A percentile compares a stretch with the other conserved stretches of the same genome.
Evolutionary conservation across 2,329 filamentous ascomycete genomes (phyloP).

Genomic region (Botrytis aclada): DNA sequence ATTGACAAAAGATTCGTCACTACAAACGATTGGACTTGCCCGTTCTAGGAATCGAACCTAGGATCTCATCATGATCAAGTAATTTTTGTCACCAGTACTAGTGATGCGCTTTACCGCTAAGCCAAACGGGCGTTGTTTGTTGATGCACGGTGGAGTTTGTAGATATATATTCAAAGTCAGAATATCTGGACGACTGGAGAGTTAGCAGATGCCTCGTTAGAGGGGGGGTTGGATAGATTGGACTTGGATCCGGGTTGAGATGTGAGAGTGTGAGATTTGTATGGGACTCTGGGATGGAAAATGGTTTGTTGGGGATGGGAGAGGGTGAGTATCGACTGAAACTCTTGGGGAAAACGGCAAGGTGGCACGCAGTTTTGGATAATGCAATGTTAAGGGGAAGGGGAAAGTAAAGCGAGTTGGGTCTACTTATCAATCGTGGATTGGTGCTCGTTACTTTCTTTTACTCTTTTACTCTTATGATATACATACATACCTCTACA

Average conservation of each 20-base stretch:
- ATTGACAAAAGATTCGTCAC: fast-evolving
- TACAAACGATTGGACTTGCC: fast-evolving
- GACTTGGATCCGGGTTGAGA: neutral
- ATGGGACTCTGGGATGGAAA: neutral
- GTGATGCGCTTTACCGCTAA: conserved; percentile 17
- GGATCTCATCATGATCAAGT: conserved; percentile 3
- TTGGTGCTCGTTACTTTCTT: neutral
- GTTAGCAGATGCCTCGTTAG: neutral
- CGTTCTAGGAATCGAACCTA: conserved; percentile 17
- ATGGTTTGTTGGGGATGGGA: too few species aligned
- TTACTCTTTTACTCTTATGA: neutral
- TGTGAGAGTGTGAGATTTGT: neutral
- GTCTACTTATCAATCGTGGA: too few species aligned
- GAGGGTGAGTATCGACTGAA: too few species aligned
- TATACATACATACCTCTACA: too few species aligned
- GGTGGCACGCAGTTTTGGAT: too few species aligned
- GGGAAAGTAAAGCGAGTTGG: too few species aligned
- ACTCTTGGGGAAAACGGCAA: too few species aligned
- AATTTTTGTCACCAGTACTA: neutral
- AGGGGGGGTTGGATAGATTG: neutral
- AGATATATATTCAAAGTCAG: fast-evolving
- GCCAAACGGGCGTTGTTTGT: conserved; percentile 7
- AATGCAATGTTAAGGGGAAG: too few species aligned
- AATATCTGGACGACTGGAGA: neutral
- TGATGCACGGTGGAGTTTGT: fast-evolving